Conservation (phyloP, 306 rosid genomes). For the Ochetophila trinervis region DNA sequence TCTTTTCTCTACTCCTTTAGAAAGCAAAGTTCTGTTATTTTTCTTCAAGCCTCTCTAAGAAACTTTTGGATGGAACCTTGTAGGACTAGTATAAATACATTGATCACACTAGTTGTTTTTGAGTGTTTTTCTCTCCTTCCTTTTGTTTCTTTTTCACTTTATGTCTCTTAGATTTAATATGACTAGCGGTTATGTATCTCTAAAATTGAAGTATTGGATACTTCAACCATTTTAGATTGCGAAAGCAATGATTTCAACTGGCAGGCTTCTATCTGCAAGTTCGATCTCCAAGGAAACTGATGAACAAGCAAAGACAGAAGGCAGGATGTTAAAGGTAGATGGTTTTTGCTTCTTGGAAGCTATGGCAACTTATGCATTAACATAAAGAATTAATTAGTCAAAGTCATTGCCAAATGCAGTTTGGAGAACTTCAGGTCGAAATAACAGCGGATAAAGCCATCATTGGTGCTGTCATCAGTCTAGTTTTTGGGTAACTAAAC, state of each 20-base stretch:
- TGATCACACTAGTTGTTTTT: not conserved
- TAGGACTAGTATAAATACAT: too few species aligned
- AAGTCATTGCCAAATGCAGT: conserved; percentile 49
- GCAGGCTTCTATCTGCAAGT: conserved; percentile 59
- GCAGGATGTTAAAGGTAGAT: conserved; percentile 66
- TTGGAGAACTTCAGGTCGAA: conserved; percentile 89
- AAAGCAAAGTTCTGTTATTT: too few species aligned
- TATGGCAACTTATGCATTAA: conserved; percentile 6
- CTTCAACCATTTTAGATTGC: conserved; percentile 61
- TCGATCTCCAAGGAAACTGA: conserved; percentile 41
- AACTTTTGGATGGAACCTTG: too few species aligned
- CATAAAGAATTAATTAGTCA: conserved; percentile 20
- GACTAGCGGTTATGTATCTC: conserved; percentile 12
- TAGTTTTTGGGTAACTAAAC: conserved; percentile 62
- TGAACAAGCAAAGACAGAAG: conserved; percentile 48
- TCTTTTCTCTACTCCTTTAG: too few species aligned
- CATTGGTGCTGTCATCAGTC: conserved; percentile 53
- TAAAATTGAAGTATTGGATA: conserved; percentile 23
- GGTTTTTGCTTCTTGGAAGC: conserved; percentile 20
- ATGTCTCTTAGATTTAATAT: not conserved
- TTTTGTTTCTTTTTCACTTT: not conserved
- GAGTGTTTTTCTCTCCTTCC: not conserved
- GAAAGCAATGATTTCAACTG: conserved; percentile 63
- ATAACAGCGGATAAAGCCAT: conserved; percentile 69
- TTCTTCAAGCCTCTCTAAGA: too few species aligned